phyloP scores from a whole-genome alignment of 371 early-diverging fungal species.

The Batrachochytrium dendrobatidis region DNA sequence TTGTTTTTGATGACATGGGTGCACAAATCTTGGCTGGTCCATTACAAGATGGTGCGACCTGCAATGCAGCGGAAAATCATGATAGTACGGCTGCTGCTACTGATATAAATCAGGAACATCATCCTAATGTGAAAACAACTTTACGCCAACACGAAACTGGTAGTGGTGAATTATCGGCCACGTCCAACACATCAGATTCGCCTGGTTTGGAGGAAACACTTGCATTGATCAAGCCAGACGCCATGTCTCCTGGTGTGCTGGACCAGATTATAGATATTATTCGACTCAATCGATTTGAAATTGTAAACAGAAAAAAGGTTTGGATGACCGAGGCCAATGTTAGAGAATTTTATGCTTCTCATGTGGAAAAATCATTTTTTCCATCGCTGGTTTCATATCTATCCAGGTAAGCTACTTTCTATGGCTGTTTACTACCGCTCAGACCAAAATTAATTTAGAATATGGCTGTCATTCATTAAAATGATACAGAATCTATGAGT shows the following conservation, averaged over 20 bases:
- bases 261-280: constrained; percentile 36
- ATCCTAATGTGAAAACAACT: too few species aligned
- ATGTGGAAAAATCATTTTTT: constrained; percentile 30
- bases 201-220: constrained; percentile 43
- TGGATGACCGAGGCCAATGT: constrained; percentile 50
- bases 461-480: too few species aligned
- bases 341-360: constrained; percentile 41
- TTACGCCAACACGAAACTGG: too few species aligned
- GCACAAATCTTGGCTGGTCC: background rate
- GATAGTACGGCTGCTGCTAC: too few species aligned
- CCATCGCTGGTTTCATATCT: constrained; percentile 30
- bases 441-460: too few species aligned
- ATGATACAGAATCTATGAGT: too few species aligned
- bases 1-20: constrained; percentile 2
- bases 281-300: constrained; percentile 32
- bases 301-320: constrained; percentile 29
- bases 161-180: too few species aligned
- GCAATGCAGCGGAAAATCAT: too few species aligned
- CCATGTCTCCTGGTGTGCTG: constrained; percentile 34
- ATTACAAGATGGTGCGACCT: background rate
- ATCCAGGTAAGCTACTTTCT: constrained; percentile 17
- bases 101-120: too few species aligned
- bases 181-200: background rate
- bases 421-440: too few species aligned
- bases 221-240: constrained; percentile 53